Base-by-base conservation (phyloP, 257 asterid genomes). In the Penstemon newberryi region DNA sequence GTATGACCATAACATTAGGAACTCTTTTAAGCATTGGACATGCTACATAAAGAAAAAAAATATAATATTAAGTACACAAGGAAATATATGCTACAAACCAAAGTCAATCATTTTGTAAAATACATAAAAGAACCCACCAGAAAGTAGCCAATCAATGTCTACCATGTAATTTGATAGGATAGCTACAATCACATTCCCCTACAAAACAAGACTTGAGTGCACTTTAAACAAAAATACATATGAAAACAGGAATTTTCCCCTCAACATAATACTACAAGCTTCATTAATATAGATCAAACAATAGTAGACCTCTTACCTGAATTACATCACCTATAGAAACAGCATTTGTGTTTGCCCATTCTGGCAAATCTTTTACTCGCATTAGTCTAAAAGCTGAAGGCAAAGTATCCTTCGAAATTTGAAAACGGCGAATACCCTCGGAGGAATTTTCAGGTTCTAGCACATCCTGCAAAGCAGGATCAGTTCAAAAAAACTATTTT, bases 101-200 rank as follows among this genome's bases (percentile, higher is more conserved):
- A 25, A 25, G 33, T 25, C 33, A 25, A 25, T 25, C 33, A 25
- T 25, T 25, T 25, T 25, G 33, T 25, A 25, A 25, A 1, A 25
- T 25, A 25, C 33, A 2, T 25, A 25, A 63, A 49, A 77, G 76
- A 81, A 80, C 90, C 65, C 70, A 86, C 96, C 96, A 68, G 96
- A 83, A 74, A 88, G 90, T 72, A 93, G 86, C 99, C 99, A 93
- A 80, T 93, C 99, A 52, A 87, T 68, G 77, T 93, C 99, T 70
- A 93, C 89, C 99, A 93, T 93, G 84, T 93, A 93, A 83, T 93
- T 93, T 11, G 97, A 90, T 50, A 93, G 85, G 72, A 93, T 65
- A 65, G 99, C 96, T 11, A 87, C 70, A 19, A 79, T 81, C 70
- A 90, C 89, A 75, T 87, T 52, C 9, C 97, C 99, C 99, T 93